Evolutionary conservation across 768 basidiomycete species (phyloP).

Genomic region (Pleurotus platypus): DNA sequence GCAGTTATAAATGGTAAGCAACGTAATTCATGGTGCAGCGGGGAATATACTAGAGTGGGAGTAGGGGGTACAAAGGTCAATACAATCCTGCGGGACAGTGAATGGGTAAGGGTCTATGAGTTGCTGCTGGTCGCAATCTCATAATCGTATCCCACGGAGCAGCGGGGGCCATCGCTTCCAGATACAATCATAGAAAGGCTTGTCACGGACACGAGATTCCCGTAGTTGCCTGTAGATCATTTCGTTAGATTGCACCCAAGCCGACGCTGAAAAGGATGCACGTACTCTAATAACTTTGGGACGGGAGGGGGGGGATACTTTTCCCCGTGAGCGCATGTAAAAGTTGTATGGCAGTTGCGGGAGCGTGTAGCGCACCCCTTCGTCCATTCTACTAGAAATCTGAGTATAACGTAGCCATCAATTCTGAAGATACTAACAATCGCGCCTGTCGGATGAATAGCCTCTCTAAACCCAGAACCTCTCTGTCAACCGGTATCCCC

Average conservation of each 20-base stretch:
- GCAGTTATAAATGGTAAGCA: too few species aligned
- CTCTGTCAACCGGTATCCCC: not conserved
- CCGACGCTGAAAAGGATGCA: not conserved
- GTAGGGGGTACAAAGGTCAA: too few species aligned
- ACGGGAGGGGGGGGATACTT: not conserved
- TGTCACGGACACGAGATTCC: not conserved
- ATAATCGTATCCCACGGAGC: not conserved
- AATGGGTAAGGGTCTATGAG: too few species aligned
- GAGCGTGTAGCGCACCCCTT: not conserved
- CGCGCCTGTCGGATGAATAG: not conserved
- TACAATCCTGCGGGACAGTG: too few species aligned
- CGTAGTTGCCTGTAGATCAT: not conserved
- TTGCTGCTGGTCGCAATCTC: not conserved
- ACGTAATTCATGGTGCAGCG: too few species aligned
- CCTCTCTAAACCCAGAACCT: not conserved
- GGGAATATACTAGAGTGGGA: too few species aligned
- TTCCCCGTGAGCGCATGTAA: not conserved
- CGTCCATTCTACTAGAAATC: not conserved
- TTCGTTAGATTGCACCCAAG: not conserved
- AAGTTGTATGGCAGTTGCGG: not conserved
- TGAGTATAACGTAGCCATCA: not conserved
- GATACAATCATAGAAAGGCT: not conserved
- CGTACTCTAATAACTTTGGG: not conserved
- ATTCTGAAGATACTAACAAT: not conserved
- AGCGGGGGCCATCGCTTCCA: not conserved